These are phyloP conservation scores for Clitoria ternatea DNA, from an alignment of 306 rosid genomes.

Conservation along the genomic window DNA sequence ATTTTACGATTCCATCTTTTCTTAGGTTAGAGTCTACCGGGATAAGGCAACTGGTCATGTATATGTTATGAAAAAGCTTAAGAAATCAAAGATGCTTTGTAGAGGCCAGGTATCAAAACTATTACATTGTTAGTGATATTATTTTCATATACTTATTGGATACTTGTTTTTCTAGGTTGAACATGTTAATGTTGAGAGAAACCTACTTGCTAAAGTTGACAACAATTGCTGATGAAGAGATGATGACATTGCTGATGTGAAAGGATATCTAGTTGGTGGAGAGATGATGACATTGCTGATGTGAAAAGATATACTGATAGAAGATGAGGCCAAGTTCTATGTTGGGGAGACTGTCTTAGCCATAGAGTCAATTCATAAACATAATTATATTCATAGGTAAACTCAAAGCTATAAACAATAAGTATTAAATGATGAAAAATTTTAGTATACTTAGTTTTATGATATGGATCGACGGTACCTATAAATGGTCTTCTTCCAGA, in stretches of 20 bases:
- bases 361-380: conserved; percentile 82
- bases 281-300: conserved; percentile 80
- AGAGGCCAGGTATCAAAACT: conserved; percentile 65
- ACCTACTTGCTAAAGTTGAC: conserved; percentile 81
- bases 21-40: conserved; percentile 72
- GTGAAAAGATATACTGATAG: conserved; percentile 75
- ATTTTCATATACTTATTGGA: conserved; percentile 11
- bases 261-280: conserved; percentile 85
- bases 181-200: conserved; percentile 85
- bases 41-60: conserved; percentile 71
- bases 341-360: conserved; percentile 80
- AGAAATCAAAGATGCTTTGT: conserved; percentile 84
- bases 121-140: neutral
- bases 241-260: too few relatives aligned
- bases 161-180: conserved; percentile 55
- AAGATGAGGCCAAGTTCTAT: conserved; percentile 69
- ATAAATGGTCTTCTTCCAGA: conserved; percentile 3
- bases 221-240: conserved; percentile 73
- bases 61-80: too few relatives aligned
- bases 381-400: conserved; percentile 76
- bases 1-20: conserved; percentile 19
- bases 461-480: neutral
- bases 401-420: neutral
- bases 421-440: neutral
- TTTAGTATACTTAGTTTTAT: conserved; percentile 9